Evolutionary conservation across 331 rosid genomes (phyloP).

Genomic region (Spiraea crenata): DNA sequence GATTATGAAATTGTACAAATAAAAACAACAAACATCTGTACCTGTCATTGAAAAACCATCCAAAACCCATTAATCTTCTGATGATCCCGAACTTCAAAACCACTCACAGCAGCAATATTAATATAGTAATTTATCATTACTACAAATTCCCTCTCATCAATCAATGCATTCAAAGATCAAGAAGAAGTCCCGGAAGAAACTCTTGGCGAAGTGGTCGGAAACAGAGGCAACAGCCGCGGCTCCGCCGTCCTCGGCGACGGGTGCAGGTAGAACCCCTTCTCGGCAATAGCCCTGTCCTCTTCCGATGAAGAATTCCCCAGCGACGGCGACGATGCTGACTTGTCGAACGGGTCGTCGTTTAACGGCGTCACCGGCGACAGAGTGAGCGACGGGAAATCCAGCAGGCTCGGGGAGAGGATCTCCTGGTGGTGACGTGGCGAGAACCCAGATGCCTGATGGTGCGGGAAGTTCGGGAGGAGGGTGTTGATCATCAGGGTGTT

Average conservation of each 20-base stretch:
- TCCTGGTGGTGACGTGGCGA: conserved; percentile 67
- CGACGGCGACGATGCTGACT: conserved; percentile 70
- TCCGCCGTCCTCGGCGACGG: conserved; percentile 66
- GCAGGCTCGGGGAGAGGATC: conserved; percentile 81
- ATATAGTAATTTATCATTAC: conserved; percentile 3
- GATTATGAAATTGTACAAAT: conserved; percentile 55
- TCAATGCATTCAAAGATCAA: conserved; percentile 22
- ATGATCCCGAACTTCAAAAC: conserved; percentile 6
- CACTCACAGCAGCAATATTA: conserved; percentile 17
- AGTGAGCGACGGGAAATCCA: conserved; percentile 77
- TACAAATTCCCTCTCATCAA: conserved; percentile 9
- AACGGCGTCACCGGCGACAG: conserved; percentile 92
- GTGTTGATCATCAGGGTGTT: conserved; percentile 84
- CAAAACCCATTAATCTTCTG: conserved; percentile 27
- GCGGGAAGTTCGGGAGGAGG: conserved; percentile 63
- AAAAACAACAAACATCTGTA: conserved; percentile 39
- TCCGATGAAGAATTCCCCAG: conserved; percentile 70
- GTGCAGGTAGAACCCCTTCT: conserved; percentile 81
- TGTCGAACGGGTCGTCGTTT: conserved; percentile 65
- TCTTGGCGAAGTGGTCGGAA: conserved; percentile 82
- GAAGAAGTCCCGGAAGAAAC: conserved; percentile 70
- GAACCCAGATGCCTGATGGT: conserved; percentile 39
- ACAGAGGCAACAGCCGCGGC: conserved; percentile 78
- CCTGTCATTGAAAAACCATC: conserved; percentile 37
- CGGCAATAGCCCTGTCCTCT: conserved; percentile 92